A percentile compares a stretch with the other conserved stretches of the same genome.
These are phyloP conservation scores for Carpinus viminea DNA, from an alignment of 306 rosid genomes.

Conservation along the genomic window DNA sequence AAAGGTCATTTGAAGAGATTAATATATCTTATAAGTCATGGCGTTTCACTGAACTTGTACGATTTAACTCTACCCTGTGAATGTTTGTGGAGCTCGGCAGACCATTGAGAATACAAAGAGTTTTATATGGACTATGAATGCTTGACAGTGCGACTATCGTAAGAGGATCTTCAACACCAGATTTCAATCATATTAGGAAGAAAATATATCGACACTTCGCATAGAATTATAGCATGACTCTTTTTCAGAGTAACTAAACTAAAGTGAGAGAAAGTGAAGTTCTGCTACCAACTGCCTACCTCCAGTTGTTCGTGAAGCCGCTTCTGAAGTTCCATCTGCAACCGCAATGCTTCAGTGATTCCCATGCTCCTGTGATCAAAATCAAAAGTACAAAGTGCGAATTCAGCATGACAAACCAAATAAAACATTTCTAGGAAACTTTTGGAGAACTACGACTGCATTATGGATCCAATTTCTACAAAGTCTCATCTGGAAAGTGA, in stretches of 20 bases:
- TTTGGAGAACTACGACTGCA: neutral
- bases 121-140: neutral
- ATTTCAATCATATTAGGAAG: neutral
- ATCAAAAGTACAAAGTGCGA: slow-evolving; percentile 11
- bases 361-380: slow-evolving; percentile 66
- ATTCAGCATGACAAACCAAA: neutral
- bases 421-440: neutral
- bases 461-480: neutral
- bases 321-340: slow-evolving; percentile 98
- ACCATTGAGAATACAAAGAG: neutral
- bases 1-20: too few relatives aligned
- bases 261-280: neutral
- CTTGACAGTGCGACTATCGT: neutral
- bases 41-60: too few relatives aligned
- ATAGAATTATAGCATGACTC: neutral
- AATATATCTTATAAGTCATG: too few relatives aligned
- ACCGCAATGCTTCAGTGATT: slow-evolving; percentile 84
- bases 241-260: neutral
- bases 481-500: neutral
- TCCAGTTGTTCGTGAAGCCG: slow-evolving; percentile 97
- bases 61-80: too few relatives aligned
- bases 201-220: neutral
- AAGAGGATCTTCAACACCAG: neutral
- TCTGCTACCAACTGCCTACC: slow-evolving; percentile 46
- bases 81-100: too few relatives aligned